A percentile compares a stretch with the other conserved stretches of the same genome.
These are phyloP conservation scores for Petasospora rhodanensis DNA, from an alignment of 1,139 yeast genomes.

Conservation along the genomic window DNA sequence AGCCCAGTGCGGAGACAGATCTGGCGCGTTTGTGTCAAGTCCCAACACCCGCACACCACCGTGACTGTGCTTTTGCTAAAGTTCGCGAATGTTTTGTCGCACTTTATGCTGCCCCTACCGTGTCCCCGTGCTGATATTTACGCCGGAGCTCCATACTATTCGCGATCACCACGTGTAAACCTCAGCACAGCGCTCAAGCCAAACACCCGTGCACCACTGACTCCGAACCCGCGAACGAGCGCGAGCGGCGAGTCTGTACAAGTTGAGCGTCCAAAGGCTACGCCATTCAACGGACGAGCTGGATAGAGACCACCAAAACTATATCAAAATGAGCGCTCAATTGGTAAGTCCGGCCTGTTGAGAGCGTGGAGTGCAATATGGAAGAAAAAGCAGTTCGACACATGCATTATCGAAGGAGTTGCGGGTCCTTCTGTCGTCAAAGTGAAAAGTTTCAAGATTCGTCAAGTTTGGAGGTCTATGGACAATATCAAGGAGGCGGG, in stretches of 20 bases:
- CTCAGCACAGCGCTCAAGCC: not conserved
- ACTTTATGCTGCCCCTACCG: constrained; percentile 3
- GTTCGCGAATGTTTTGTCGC: constrained; percentile 1
- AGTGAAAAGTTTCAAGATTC: no score
- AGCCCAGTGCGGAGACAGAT: not conserved
- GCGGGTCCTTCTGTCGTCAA: no score
- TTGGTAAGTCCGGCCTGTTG: constrained; percentile 22
- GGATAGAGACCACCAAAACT: constrained; percentile 12
- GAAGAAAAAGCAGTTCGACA: not conserved
- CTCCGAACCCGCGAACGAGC: constrained; percentile 14
- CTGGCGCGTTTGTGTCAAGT: not conserved
- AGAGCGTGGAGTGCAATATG: constrained; percentile 7
- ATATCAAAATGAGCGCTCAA: constrained; percentile 29
- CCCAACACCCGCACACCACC: constrained; percentile 9
- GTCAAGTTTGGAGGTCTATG: no score
- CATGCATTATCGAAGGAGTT: not conserved
- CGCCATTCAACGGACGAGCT: constrained; percentile 2
- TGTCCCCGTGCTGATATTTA: constrained; percentile 3
- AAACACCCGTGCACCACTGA: constrained; percentile 23
- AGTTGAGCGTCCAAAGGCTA: constrained; percentile 6
- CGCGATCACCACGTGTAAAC: not conserved
- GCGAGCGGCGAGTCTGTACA: constrained; percentile 6
- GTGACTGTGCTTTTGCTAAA: constrained; percentile 13
- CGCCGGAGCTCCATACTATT: constrained; percentile 1
- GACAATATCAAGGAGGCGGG: no score